These are phyloP conservation scores for Xylaria sp. DNA, from an alignment of 2,329 filamentous ascomycete species.

Conservation along the genomic window DNA sequence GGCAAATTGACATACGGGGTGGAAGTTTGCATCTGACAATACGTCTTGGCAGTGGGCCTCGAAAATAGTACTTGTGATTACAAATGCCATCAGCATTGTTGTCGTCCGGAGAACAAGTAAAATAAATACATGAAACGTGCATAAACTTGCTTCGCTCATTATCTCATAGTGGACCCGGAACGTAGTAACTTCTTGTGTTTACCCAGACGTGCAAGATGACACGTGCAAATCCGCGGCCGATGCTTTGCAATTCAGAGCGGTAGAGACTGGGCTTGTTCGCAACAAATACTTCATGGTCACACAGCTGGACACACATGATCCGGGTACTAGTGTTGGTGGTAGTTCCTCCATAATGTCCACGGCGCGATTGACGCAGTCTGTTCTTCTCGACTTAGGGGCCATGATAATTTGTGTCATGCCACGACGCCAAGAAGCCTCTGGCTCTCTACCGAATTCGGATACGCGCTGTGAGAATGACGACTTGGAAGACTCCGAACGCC, in stretches of 20 bases:
- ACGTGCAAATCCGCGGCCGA: not conserved
- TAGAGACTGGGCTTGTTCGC: not conserved
- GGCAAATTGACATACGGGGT: not conserved
- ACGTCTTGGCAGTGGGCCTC: conserved; percentile 18
- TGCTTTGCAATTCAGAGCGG: not conserved
- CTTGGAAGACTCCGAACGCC: conserved; percentile 36
- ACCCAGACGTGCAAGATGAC: not conserved
- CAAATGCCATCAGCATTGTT: conserved; percentile 5
- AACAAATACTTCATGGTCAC: not conserved
- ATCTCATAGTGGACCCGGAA: conserved; percentile 12
- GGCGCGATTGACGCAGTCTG: conserved; percentile 7
- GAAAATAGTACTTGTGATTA: conserved; percentile 11
- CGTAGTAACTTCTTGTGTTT: not conserved
- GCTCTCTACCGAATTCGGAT: conserved; percentile 18
- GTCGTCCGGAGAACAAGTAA: not conserved
- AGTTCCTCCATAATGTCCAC: not conserved
- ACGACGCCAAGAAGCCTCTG: conserved; percentile 22
- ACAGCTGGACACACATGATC: not conserved
- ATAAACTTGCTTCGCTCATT: conserved; percentile 28
- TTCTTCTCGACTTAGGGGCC: not conserved
- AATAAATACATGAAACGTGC: conserved; percentile 31
- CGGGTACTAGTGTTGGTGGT: not conserved
- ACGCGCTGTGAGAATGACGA: conserved; percentile 25
- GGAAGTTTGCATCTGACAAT: conserved; percentile 17
- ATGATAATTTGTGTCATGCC: conserved; percentile 8